Percentiles rank a stretch among this genome's conserved stretches.
Conservation (phyloP, 2,329 filamentous ascomycete genomes). For the Scorias spongiosa region DNA sequence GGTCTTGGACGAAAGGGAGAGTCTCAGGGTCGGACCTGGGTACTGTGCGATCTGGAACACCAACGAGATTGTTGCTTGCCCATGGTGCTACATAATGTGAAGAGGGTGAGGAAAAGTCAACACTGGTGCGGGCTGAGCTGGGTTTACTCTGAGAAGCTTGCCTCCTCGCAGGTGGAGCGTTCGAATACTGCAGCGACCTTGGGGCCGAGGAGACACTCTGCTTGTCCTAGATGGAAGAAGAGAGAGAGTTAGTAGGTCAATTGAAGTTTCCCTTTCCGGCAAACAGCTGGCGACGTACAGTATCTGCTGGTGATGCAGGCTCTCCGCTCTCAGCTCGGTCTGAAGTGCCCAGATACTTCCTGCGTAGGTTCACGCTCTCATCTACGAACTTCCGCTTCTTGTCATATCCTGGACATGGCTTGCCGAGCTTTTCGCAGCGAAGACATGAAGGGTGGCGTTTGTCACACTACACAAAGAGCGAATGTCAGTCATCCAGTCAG, state of each 20-base stretch:
- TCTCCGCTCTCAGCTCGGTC: neutral
- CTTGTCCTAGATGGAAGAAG: neutral
- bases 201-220: neutral
- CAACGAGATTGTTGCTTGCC: neutral
- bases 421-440: constrained; percentile 20
- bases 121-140: neutral
- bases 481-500: neutral
- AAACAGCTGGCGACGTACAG: neutral
- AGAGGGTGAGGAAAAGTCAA: neutral
- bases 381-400: constrained; percentile 23
- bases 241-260: neutral
- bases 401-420: constrained; percentile 21
- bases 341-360: constrained; percentile 13
- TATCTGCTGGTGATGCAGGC: neutral
- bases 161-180: neutral
- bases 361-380: constrained; percentile 17
- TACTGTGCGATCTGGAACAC: neutral
- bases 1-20: neutral
- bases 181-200: neutral
- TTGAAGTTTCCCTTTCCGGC: neutral
- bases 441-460: constrained; percentile 17
- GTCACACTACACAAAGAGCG: constrained; percentile 12
- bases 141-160: neutral
- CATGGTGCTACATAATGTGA: neutral
- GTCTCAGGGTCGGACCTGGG: neutral